Base-by-base conservation (phyloP, 1,139 yeast species). In the Zygoascus hellenicus region DNA sequence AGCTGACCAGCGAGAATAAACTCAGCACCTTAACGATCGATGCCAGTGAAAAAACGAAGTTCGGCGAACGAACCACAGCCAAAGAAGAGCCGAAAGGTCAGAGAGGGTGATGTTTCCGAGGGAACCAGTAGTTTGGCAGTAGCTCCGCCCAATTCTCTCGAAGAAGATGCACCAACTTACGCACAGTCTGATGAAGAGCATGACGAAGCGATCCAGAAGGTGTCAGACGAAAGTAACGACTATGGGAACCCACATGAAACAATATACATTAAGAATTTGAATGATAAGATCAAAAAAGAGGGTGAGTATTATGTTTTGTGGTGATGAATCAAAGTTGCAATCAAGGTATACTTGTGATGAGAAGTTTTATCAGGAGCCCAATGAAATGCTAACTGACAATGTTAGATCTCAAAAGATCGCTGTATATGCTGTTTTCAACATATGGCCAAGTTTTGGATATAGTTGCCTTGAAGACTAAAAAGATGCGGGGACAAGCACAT, bases 401-500 rank as follows among this genome's bases (percentile, higher is more conserved):
- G 36, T 34, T 32, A 52, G 69, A 73, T 36, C 62, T 85, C 50
- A 75, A 74, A 53, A 76, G 76, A 49, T 74, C 75, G 49, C 66
- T 87, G 29, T 84, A 81, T 61, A 60, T 83, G 46, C 63, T 83
- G 6, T 83, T 83, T 58, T 71, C 84, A 14, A 72, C 83, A 0
- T 83, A 74, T 60, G 95, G 94, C 1, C 87, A 80, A 54, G 73
- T 87, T 2, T 60, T 84, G 3, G 78, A 78, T 33, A 71, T 87
- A 19, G 69, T 74, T 29, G 69, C 75, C 9, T 59, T 72, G 43
- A 72, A 73, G 45, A 69, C 73, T 15, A 67, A 71, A 11, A 71
- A 71, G 54, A 71, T 80, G 70, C 70, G 90, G 37, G 95, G 95
- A 0, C 94, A 84, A 62, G 95, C 94, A 0, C 88, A 84, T 68